Conservation (phyloP, 768 basidiomycete genomes). For the Boletus reticulatus region DNA sequence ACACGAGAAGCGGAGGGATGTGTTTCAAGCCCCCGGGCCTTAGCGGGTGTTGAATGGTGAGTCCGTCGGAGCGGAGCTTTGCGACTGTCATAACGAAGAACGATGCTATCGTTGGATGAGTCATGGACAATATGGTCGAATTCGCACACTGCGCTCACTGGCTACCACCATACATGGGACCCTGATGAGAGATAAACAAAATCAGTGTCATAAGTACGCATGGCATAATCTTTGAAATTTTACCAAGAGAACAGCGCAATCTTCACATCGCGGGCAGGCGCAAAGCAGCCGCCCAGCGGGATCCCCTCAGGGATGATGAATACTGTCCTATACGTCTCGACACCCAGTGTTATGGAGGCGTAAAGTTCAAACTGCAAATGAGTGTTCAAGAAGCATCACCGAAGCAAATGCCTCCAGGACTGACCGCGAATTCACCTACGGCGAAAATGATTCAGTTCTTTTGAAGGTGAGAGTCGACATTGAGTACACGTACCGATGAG, state of each 20-base stretch:
- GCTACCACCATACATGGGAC: slow-evolving; percentile 5
- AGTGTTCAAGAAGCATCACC: not conserved
- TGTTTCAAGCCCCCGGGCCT: not conserved
- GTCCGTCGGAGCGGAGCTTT: not conserved
- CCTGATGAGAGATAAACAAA: not conserved
- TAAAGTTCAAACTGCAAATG: slow-evolving; percentile 4
- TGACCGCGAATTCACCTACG: slow-evolving; percentile 2
- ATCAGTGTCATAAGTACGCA: too few species aligned
- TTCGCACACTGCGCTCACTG: not conserved
- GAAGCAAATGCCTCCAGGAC: not conserved
- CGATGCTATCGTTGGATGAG: not conserved
- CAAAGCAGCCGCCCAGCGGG: not conserved
- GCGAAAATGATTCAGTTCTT: not conserved
- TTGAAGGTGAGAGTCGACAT: too few species aligned
- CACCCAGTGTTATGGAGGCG: not conserved
- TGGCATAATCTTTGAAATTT: not conserved
- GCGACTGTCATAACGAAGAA: slow-evolving; percentile 3
- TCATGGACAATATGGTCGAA: not conserved
- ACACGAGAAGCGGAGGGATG: not conserved
- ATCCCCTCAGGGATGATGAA: not conserved
- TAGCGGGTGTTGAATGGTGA: not conserved
- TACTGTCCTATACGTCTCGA: not conserved
- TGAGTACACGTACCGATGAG: not conserved
- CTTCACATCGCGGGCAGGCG: not conserved
- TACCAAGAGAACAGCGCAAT: not conserved